A percentile compares a stretch with the other conserved stretches of the same genome.
These are phyloP conservation scores for Corymbia calophylla DNA, from an alignment of 441 rosid species.

Conservation along the genomic window DNA sequence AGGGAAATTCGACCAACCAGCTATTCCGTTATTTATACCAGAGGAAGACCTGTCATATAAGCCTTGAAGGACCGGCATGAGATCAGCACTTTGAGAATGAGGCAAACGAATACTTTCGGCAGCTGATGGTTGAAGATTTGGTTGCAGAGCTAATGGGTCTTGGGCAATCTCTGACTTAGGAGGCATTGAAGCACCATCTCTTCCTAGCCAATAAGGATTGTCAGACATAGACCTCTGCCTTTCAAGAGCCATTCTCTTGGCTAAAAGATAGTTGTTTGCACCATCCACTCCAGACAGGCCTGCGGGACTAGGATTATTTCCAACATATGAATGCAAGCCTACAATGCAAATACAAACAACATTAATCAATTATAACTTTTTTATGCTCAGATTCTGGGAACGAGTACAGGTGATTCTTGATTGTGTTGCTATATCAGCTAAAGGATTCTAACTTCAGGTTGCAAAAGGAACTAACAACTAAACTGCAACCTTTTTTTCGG, in stretches of 20 bases:
- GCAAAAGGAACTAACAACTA: not conserved
- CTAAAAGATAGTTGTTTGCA: constrained; percentile 65
- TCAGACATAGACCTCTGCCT: constrained; percentile 55
- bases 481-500: not conserved
- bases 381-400: not conserved
- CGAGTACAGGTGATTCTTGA: not conserved
- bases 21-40: constrained; percentile 38
- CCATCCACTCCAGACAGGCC: constrained; percentile 46
- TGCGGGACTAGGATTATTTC: constrained; percentile 37
- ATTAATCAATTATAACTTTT: not conserved
- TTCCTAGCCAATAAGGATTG: constrained; percentile 68
- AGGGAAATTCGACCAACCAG: constrained; percentile 62
- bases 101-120: constrained; percentile 35
- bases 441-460: not conserved
- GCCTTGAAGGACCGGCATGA: constrained; percentile 71
- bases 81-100: constrained; percentile 66
- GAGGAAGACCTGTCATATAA: constrained; percentile 51
- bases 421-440: not conserved
- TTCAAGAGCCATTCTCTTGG: constrained; percentile 73
- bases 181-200: constrained; percentile 54
- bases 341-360: constrained; percentile 12
- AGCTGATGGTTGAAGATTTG: constrained; percentile 24
- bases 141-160: constrained; percentile 29
- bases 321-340: constrained; percentile 67
- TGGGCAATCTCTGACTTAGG: constrained; percentile 54